Base-by-base conservation (phyloP, 441 rosid species). In the Populus hybrid region DNA sequence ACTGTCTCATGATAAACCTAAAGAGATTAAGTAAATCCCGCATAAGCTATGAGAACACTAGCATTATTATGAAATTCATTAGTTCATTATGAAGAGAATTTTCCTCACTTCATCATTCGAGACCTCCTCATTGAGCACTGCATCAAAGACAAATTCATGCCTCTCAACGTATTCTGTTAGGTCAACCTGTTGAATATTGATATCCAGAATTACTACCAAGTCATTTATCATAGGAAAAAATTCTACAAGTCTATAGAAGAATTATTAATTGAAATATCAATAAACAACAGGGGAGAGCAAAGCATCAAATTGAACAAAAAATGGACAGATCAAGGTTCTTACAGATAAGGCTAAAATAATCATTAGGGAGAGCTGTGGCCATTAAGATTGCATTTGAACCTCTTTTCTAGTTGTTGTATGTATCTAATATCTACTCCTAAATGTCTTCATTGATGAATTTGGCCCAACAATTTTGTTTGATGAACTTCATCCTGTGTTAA, bases 71-170 rank as follows among this genome's bases (percentile, higher is more conserved):
- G 70, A 26, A 42, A 26, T 35, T 10, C 23, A 50, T 46, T 18
- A n/a, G 40, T 36, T 36, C 65, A 67, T 36, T 71, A 63, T 23
- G 66, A 23, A 0, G 14, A 21, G 23, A 23, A 42, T 76, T 77
- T 64, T 38, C 77, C 91, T 87, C 75, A 96, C 98, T 89, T 96
- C 98, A 59, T 94, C 98, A 85, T 96, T 94, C 63, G 98, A 94
- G 80, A 96, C 99, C 84, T 96, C 93, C 84, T 94, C 98, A 81
- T 93, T 89, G 77, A 96, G 88, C 73, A 94, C 98, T 21, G 97
- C 98, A 88, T 94, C 98, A 81, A 96, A 96, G 77, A 92, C 90
- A 84, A 96, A 96, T 83, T 96, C 99, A 88, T 94, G 98, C 84
- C 84, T 96, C 84, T 96, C 99, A 81, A 93, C 77, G 65, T 96